Percentiles rank a stretch among this genome's conserved stretches.
These are phyloP conservation scores for Fraxinus dipetala DNA, from an alignment of 305 asterid species.

Conservation along the genomic window DNA sequence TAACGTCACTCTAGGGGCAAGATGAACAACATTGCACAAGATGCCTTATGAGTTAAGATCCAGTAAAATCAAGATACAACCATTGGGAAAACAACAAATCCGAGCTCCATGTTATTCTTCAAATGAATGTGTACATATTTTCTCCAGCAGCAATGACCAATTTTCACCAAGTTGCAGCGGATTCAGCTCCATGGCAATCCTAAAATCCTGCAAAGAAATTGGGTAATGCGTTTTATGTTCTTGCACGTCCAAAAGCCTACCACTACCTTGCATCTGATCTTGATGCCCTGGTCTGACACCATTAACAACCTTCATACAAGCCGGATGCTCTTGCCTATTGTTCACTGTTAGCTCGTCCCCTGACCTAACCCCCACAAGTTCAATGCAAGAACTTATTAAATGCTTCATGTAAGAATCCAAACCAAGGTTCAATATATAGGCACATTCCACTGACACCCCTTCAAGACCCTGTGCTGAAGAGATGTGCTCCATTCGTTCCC, in stretches of 20 bases:
- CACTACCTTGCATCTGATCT: conserved; percentile 49
- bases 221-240: conserved; percentile 40
- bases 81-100: conserved; percentile 26
- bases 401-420: conserved; percentile 69
- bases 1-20: neutral
- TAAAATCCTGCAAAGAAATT: conserved; percentile 75
- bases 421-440: conserved; percentile 64
- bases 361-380: conserved; percentile 53
- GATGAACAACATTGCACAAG: conserved; percentile 17
- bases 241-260: conserved; percentile 48
- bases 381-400: conserved; percentile 61
- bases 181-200: conserved; percentile 89
- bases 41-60: conserved; percentile 19
- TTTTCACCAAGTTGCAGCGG: conserved; percentile 84
- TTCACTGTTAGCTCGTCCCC: conserved; percentile 42
- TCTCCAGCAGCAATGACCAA: conserved; percentile 92
- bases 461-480: conserved; percentile 60
- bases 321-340: conserved; percentile 38
- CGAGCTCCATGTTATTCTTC: conserved; percentile 50
- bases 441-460: conserved; percentile 70
- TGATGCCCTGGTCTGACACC: conserved; percentile 71
- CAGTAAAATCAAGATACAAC: conserved; percentile 26
- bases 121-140: conserved; percentile 63
- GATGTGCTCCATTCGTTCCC: conserved; percentile 76
- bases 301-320: conserved; percentile 49